phyloP scores from a whole-genome alignment of 2,329 filamentous ascomycete species.

The Claviceps arundinis region DNA sequence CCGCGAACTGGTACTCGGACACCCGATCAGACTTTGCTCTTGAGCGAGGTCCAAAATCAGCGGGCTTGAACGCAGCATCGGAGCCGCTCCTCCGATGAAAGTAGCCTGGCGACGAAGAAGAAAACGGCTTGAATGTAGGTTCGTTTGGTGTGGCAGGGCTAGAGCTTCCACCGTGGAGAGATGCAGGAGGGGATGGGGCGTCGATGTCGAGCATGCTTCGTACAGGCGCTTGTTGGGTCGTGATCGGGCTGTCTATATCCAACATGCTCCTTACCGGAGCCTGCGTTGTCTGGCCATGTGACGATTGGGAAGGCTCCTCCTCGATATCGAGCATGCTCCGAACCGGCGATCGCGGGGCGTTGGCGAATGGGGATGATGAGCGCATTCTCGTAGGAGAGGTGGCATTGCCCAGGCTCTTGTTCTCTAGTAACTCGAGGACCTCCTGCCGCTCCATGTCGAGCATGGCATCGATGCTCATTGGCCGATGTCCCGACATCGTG shows the following conservation, averaged over 20 bases:
- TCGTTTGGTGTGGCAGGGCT: conserved; percentile 20
- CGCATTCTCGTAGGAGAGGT: conserved; percentile 25
- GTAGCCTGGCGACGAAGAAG: conserved; percentile 9
- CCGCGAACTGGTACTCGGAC: conserved; percentile 47
- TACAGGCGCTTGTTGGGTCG: conserved; percentile 24
- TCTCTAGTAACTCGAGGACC: conserved; percentile 56
- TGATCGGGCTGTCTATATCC: conserved; percentile 35
- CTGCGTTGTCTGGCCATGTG: conserved; percentile 24
- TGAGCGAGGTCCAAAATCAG: conserved; percentile 28
- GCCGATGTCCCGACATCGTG: conserved; percentile 23
- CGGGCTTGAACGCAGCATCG: conserved; percentile 35
- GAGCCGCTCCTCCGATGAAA: conserved; percentile 40
- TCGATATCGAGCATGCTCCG: conserved; percentile 54
- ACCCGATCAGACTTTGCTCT: conserved; percentile 27
- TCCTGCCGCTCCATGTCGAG: conserved; percentile 67
- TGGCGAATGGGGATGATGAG: conserved; percentile 40
- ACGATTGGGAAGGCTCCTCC: conserved; percentile 16
- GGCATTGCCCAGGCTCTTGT: conserved; percentile 20
- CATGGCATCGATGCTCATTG: conserved; percentile 64
- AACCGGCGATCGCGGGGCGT: conserved; percentile 49
- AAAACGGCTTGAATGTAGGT: conserved; percentile 10
- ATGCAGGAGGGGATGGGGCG: conserved; percentile 19
- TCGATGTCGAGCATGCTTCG: conserved; percentile 42
- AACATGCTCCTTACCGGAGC: conserved; percentile 53
- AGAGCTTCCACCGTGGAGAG: conserved; percentile 17